Evolutionary conservation across 1,284 basidiomycete genomes (phyloP).

Genomic region (Marasmius fiardii): DNA sequence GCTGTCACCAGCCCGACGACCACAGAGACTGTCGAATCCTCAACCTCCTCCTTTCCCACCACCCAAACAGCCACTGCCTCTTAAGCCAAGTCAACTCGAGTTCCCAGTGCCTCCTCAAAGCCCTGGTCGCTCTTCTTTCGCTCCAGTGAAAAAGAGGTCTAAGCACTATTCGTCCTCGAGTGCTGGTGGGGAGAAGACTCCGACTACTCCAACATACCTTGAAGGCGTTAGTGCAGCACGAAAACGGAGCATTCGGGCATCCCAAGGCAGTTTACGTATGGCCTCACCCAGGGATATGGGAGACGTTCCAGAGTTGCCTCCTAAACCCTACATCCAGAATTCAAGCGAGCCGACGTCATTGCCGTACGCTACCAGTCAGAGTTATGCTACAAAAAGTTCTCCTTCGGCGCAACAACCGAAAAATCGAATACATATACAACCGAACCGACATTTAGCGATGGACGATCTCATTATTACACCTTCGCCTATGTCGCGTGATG

Average conservation of each 20-base stretch:
- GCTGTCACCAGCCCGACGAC: too few relatives aligned
- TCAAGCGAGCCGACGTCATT: conserved; percentile 14
- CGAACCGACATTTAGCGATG: neutral
- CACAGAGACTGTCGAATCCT: too few relatives aligned
- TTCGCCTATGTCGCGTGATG: neutral
- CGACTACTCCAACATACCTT: conserved; percentile 23
- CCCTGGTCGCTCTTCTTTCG: neutral
- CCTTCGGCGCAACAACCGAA: conserved; percentile 16
- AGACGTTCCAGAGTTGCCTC: neutral
- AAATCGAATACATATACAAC: neutral
- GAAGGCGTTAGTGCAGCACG: conserved; percentile 53
- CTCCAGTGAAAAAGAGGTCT: neutral
- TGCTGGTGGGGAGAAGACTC: conserved; percentile 27
- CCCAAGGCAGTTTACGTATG: conserved; percentile 56
- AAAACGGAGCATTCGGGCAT: conserved; percentile 53
- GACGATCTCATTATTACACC: neutral
- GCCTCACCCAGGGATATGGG: conserved; percentile 23
- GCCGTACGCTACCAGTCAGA: conserved; percentile 39
- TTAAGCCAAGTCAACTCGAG: neutral
- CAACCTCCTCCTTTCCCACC: neutral
- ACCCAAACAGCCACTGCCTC: neutral
- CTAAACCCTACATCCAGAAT: neutral
- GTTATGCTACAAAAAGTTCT: conserved; percentile 17
- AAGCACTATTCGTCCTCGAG: neutral
- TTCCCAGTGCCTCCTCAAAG: neutral